A percentile compares a stretch with the other conserved stretches of the same genome.
These are phyloP conservation scores for Sporothrix brunneoviolacea DNA, from an alignment of 2,329 filamentous ascomycete genomes.

Conservation along the genomic window DNA sequence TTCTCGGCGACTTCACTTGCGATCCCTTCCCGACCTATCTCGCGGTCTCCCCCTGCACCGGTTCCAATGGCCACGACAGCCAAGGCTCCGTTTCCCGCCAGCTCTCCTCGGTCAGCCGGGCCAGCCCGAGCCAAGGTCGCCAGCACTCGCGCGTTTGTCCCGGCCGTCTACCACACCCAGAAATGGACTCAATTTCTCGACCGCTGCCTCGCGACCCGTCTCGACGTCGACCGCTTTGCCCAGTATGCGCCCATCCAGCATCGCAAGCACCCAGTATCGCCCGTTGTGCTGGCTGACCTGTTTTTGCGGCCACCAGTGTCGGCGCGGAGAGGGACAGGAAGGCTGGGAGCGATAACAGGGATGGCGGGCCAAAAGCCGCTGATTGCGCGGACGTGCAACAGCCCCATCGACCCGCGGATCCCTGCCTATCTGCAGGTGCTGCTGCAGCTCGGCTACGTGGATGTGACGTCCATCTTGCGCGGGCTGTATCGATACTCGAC, in stretches of 20 bases:
- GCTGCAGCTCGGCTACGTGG: constrained; percentile 43
- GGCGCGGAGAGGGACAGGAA: too few species aligned
- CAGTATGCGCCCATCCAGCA: constrained; percentile 43
- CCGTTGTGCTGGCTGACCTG: constrained; percentile 48
- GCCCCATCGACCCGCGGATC: constrained; percentile 52
- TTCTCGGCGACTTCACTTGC: too few species aligned
- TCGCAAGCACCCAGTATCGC: constrained; percentile 44
- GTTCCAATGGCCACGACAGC: too few species aligned
- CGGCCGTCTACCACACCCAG: constrained; percentile 18
- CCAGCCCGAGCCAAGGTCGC: background rate
- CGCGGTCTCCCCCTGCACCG: too few species aligned
- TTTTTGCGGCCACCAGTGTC: constrained; percentile 47
- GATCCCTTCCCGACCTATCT: too few species aligned
- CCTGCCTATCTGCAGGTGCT: constrained; percentile 54
- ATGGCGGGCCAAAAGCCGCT: too few species aligned
- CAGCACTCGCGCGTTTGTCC: constrained; percentile 10
- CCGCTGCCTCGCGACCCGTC: constrained; percentile 43
- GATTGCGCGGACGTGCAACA: constrained; percentile 28
- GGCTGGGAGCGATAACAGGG: background rate
- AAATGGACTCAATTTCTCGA: constrained; percentile 48
- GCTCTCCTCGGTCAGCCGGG: background rate
- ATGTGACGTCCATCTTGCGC: constrained; percentile 48
- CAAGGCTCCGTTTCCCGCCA: background rate
- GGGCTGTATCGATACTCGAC: constrained; percentile 53
- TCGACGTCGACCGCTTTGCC: constrained; percentile 48